Evolutionary conservation across 2,329 filamentous ascomycete genomes (phyloP).

Genomic region (Pseudonectria buxi): DNA sequence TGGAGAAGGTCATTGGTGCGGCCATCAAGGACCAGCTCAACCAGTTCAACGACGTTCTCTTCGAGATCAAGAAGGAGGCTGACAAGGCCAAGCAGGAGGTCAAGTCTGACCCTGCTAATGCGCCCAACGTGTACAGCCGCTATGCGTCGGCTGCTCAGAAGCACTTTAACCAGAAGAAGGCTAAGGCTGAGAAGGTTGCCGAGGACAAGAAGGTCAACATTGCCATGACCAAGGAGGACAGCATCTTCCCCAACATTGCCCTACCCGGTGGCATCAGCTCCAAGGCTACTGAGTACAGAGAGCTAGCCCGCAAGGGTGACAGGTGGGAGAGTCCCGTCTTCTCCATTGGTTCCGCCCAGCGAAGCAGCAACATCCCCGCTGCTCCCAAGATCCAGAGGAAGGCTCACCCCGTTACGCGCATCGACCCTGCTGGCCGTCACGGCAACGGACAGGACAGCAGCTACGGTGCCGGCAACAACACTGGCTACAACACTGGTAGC

Average conservation of each 20-base stretch:
- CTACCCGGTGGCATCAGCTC: constrained; percentile 77
- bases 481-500: too few relatives aligned
- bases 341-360: constrained; percentile 69
- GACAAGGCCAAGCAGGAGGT: constrained; percentile 60
- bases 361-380: constrained; percentile 65
- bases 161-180: constrained; percentile 65
- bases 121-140: constrained; percentile 77
- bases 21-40: constrained; percentile 77
- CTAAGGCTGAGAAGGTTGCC: constrained; percentile 59
- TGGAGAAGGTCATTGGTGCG: constrained; percentile 85
- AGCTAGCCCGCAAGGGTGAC: constrained; percentile 80
- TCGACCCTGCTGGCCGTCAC: constrained; percentile 7
- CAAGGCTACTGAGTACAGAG: constrained; percentile 91
- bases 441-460: constrained; percentile 7
- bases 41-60: constrained; percentile 66
- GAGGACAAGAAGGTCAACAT: constrained; percentile 62
- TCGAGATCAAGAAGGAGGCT: constrained; percentile 75
- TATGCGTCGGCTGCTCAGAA: constrained; percentile 73
- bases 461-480: constrained; percentile 5
- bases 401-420: constrained; percentile 17
- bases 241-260: constrained; percentile 78
- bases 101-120: constrained; percentile 57
- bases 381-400: constrained; percentile 46
- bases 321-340: constrained; percentile 95
- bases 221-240: constrained; percentile 64